These are phyloP conservation scores for Pyrenophora graminea DNA, from an alignment of 2,329 filamentous ascomycete genomes.

Conservation along the genomic window DNA sequence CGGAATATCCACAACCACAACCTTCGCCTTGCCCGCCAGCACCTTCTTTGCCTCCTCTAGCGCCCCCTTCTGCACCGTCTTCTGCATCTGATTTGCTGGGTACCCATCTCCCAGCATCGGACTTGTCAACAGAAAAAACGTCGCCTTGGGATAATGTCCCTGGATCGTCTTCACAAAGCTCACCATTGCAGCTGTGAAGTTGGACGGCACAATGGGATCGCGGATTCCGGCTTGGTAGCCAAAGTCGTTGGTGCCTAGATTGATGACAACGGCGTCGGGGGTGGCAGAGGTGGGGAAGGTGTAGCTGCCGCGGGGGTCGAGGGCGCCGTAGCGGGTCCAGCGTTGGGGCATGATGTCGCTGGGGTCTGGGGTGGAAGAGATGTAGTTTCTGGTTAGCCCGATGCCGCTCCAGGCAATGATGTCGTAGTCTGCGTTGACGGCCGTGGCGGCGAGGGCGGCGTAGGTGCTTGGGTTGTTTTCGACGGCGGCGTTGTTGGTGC, in stretches of 20 bases:
- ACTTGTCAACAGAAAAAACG: conserved; percentile 49
- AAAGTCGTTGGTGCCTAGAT: conserved; percentile 54
- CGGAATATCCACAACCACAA: conserved; percentile 51
- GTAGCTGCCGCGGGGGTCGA: conserved; percentile 47
- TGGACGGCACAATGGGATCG: conserved; percentile 7
- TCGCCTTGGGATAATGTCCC: conserved; percentile 43
- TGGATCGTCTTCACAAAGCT: conserved; percentile 43
- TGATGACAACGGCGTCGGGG: conserved; percentile 50
- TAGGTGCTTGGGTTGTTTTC: conserved; percentile 51
- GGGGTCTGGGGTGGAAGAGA: conserved; percentile 28
- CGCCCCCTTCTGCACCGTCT: conserved; percentile 44
- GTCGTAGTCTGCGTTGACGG: conserved; percentile 50
- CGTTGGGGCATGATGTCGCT: conserved; percentile 48
- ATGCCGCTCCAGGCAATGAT: conserved; percentile 54
- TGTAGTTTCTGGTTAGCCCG: conserved; percentile 50
- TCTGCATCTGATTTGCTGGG: conserved; percentile 43
- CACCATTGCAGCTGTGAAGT: conserved; percentile 24
- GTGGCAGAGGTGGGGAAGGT: conserved; percentile 41
- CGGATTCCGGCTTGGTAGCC: conserved; percentile 34
- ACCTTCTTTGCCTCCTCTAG: conserved; percentile 42
- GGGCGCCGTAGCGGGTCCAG: conserved; percentile 51
- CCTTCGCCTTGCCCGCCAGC: conserved; percentile 34
- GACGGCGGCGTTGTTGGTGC: conserved; percentile 47
- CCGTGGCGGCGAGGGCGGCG: conserved; percentile 49
- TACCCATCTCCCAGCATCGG: conserved; percentile 50